These are phyloP conservation scores for Lomentospora prolificans DNA, from an alignment of 2,329 filamentous ascomycete species.

Conservation along the genomic window DNA sequence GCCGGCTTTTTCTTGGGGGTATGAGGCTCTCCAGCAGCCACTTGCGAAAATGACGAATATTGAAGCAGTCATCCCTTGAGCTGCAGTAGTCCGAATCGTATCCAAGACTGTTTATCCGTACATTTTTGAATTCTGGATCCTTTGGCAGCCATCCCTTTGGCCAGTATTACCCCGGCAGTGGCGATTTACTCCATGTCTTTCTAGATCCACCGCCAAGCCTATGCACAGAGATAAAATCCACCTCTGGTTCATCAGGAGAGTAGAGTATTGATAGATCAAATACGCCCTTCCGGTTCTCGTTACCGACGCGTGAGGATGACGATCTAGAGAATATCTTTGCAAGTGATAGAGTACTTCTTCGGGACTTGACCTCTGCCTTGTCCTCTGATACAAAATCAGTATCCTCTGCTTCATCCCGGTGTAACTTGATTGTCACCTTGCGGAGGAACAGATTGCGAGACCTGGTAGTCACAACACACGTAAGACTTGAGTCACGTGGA, in stretches of 20 bases:
- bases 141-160: slow-evolving; percentile 25
- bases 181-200: slow-evolving; percentile 26
- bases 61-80: no score
- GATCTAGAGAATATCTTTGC: background rate
- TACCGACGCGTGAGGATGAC: background rate
- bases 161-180: slow-evolving; percentile 22
- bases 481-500: no score
- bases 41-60: no score
- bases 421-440: no score
- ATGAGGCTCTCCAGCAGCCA: no score
- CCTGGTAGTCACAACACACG: no score
- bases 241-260: slow-evolving; percentile 13
- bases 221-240: slow-evolving; percentile 29
- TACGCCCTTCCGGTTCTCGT: background rate
- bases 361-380: background rate
- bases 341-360: background rate
- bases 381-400: background rate
- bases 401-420: background rate
- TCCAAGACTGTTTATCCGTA: slow-evolving; percentile 21
- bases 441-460: no score
- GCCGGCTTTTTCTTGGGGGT: no score
- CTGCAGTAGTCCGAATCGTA: slow-evolving; percentile 24
- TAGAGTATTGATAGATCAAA: slow-evolving; percentile 16
- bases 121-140: slow-evolving; percentile 18
- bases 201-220: slow-evolving; percentile 27